Conservation (phyloP, 192 early-diverging fungal species). For the Phlyctochytrium arcticum region DNA sequence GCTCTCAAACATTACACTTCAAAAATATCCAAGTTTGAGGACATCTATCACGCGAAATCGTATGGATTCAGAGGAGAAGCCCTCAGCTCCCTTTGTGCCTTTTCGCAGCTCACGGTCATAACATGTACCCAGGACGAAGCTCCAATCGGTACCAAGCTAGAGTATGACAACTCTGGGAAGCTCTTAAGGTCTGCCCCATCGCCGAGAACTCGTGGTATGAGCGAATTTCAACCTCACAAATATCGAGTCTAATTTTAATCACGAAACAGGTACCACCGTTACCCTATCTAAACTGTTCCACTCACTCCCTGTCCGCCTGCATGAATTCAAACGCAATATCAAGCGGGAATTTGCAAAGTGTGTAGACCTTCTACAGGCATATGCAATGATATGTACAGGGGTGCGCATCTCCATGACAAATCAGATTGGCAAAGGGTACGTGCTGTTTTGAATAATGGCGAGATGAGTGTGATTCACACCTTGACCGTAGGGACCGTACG, state of each 20-base stretch:
- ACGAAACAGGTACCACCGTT: conserved; percentile 71
- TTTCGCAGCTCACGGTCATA: conserved; percentile 61
- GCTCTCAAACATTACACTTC: conserved; percentile 87
- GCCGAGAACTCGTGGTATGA: conserved; percentile 45
- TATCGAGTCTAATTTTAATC: background rate
- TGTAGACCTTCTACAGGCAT: conserved; percentile 75
- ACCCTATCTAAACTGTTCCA: conserved; percentile 72
- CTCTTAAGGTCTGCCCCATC: conserved; percentile 41
- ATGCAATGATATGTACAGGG: conserved; percentile 68
- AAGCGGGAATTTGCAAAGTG: conserved; percentile 75
- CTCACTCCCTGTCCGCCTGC: conserved; percentile 77
- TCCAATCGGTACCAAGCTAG: conserved; percentile 62
- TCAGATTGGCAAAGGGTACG: conserved; percentile 54
- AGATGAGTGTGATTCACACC: background rate
- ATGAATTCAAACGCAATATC: conserved; percentile 81
- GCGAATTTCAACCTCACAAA: background rate
- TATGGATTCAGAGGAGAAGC: conserved; percentile 97
- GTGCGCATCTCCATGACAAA: conserved; percentile 65
- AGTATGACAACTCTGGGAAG: conserved; percentile 64
- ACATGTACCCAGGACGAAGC: conserved; percentile 56
- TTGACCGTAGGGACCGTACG: conserved; percentile 42
- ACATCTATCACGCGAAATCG: conserved; percentile 66
- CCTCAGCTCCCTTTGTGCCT: conserved; percentile 79
- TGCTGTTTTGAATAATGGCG: background rate
- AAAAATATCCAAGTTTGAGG: conserved; percentile 75